Evolutionary conservation across 108 stramenopile genomes (phyloP).

Genomic region (Pseudonitzschia delicatissima): DNA sequence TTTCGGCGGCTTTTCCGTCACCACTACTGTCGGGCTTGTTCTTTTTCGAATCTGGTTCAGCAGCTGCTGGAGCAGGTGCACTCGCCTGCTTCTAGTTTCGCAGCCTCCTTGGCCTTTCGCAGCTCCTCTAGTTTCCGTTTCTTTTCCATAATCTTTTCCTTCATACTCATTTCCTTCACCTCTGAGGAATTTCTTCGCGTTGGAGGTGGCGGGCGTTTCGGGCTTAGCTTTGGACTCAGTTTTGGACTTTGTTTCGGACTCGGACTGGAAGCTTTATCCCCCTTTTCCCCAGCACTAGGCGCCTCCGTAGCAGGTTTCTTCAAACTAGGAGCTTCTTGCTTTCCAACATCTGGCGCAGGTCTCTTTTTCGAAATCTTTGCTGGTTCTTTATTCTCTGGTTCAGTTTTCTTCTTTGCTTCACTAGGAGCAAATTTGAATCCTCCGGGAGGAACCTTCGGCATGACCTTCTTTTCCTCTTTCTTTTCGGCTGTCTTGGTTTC

Average conservation of each 20-base stretch:
- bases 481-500: slow-evolving; percentile 8
- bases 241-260: neutral
- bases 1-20: slow-evolving; percentile 1
- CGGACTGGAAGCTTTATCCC: neutral
- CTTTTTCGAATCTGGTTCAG: slow-evolving; percentile 21
- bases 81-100: slow-evolving; percentile 17
- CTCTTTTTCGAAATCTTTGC: neutral
- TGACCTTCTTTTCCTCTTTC: slow-evolving; percentile 11
- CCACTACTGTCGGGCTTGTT: slow-evolving; percentile 18
- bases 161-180: slow-evolving; percentile 39
- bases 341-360: neutral
- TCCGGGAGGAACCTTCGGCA: slow-evolving; percentile 44
- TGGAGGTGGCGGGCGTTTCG: neutral
- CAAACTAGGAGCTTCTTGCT: neutral
- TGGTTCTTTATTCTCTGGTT: neutral
- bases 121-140: slow-evolving; percentile 39
- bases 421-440: slow-evolving; percentile 69
- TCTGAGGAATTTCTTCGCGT: slow-evolving; percentile 26
- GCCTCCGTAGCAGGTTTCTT: slow-evolving; percentile 3
- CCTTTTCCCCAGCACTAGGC: neutral
- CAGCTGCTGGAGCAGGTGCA: neutral
- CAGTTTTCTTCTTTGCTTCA: neutral
- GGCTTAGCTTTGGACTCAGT: neutral
- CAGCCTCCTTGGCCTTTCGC: slow-evolving; percentile 11
- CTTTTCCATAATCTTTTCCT: slow-evolving; percentile 51